Conservation (phyloP, 176 grass and related monocot species). For the Avena insularis region DNA sequence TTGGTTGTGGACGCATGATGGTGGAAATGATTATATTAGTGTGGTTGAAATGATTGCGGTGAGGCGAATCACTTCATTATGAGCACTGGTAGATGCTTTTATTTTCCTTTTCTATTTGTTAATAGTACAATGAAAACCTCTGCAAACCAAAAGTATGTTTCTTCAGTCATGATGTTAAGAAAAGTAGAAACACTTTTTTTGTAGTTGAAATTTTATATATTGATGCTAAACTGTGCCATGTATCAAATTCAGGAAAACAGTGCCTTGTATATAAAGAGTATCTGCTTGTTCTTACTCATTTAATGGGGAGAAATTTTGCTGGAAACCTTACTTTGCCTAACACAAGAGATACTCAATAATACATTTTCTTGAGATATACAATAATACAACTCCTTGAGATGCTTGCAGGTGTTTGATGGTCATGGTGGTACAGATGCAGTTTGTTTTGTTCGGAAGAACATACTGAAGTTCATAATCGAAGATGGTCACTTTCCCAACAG, state of each 20-base stretch:
- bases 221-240: background rate
- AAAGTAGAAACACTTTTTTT: background rate
- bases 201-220: constrained; percentile 7
- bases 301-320: background rate
- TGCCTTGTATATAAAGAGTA: background rate
- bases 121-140: background rate
- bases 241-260: background rate
- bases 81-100: constrained; percentile 13
- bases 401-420: constrained; percentile 88
- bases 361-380: background rate
- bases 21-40: constrained; percentile 45
- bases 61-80: constrained; percentile 34
- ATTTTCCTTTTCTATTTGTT: constrained; percentile 3
- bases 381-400: constrained; percentile 3
- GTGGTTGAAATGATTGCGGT: constrained; percentile 46
- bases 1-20: constrained; percentile 37
- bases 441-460: constrained; percentile 82
- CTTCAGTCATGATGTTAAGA: background rate
- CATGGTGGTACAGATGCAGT: constrained; percentile 90
- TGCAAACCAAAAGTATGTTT: background rate
- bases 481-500: constrained; percentile 76
- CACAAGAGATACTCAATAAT: constrained; percentile 45
- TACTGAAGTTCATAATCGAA: constrained; percentile 89
- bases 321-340: background rate
- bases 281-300: background rate